These are phyloP conservation scores for Boechera stricta DNA, from an alignment of 345 rosid genomes.

Conservation along the genomic window DNA sequence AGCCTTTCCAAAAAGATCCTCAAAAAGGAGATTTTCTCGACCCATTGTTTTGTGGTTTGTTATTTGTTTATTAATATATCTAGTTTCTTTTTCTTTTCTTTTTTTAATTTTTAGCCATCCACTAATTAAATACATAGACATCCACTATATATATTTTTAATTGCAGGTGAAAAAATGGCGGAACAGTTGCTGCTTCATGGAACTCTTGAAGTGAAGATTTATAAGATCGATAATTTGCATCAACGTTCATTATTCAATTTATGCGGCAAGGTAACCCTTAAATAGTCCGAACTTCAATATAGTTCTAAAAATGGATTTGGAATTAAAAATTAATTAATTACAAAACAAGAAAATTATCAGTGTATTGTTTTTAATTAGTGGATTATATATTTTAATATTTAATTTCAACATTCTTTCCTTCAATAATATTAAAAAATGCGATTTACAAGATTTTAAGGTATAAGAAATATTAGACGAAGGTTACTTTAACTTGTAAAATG, in stretches of 20 bases:
- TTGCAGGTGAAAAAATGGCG: slow-evolving; percentile 36
- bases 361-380: neutral
- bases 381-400: neutral
- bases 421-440: neutral
- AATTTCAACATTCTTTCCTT: neutral
- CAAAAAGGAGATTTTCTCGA: slow-evolving; percentile 26
- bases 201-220: slow-evolving; percentile 55
- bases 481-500: slow-evolving; percentile 4
- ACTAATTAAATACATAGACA: neutral
- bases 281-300: neutral
- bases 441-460: neutral
- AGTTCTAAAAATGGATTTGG: neutral
- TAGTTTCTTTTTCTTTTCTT: neutral
- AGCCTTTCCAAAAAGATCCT: slow-evolving; percentile 12
- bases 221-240: slow-evolving; percentile 53
- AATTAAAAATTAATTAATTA: neutral
- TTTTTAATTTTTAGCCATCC: neutral
- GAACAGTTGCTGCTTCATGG: slow-evolving; percentile 63
- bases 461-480: neutral
- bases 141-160: neutral
- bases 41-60: slow-evolving; percentile 25
- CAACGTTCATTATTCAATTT: slow-evolving; percentile 52
- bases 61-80: neutral
- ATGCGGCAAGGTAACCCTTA: slow-evolving; percentile 48
- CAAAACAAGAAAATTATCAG: neutral